Evolutionary conservation across 768 basidiomycete genomes (phyloP).

Genomic region (Podaxis carcinomalis): DNA sequence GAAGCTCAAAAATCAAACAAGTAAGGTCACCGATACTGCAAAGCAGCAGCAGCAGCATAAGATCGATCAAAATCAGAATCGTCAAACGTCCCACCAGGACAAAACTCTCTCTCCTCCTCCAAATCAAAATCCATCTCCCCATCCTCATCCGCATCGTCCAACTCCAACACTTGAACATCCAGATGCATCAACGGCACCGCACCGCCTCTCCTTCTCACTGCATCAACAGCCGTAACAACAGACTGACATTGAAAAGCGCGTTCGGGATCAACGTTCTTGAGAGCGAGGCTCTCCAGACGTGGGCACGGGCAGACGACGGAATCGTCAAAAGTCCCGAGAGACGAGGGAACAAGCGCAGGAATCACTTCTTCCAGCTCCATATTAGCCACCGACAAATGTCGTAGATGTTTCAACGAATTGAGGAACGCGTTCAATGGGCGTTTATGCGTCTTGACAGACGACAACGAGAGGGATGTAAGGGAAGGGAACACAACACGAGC

Average conservation of each 20-base stretch:
- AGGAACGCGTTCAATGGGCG: slow-evolving; percentile 12
- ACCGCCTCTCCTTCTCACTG: slow-evolving; percentile 23
- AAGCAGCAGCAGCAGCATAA: slow-evolving; percentile 15
- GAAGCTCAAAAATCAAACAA: neutral
- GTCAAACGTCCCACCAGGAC: slow-evolving; percentile 30
- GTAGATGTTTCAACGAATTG: slow-evolving; percentile 6
- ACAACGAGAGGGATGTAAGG: slow-evolving; percentile 1
- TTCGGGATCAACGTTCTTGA: slow-evolving; percentile 33
- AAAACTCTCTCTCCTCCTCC: slow-evolving; percentile 20
- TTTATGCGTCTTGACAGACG: slow-evolving; percentile 12
- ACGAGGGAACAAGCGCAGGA: slow-evolving; percentile 15
- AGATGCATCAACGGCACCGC: slow-evolving; percentile 14
- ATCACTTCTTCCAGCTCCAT: slow-evolving; percentile 12
- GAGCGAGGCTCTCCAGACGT: slow-evolving; percentile 28
- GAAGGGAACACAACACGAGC: slow-evolving; percentile 8
- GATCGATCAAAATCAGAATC: slow-evolving; percentile 32
- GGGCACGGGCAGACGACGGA: slow-evolving; percentile 26
- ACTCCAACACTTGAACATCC: slow-evolving; percentile 18
- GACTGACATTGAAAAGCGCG: slow-evolving; percentile 23
- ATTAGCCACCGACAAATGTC: slow-evolving; percentile 7
- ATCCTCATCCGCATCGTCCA: slow-evolving; percentile 19
- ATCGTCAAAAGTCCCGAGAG: slow-evolving; percentile 19
- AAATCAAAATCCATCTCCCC: slow-evolving; percentile 13
- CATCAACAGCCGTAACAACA: slow-evolving; percentile 29
- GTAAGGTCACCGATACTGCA: slow-evolving; percentile 5